These are phyloP conservation scores for Lunularia cruciata DNA, from an alignment of 225 moss, liverwort and hornwort genomes.

Conservation along the genomic window DNA sequence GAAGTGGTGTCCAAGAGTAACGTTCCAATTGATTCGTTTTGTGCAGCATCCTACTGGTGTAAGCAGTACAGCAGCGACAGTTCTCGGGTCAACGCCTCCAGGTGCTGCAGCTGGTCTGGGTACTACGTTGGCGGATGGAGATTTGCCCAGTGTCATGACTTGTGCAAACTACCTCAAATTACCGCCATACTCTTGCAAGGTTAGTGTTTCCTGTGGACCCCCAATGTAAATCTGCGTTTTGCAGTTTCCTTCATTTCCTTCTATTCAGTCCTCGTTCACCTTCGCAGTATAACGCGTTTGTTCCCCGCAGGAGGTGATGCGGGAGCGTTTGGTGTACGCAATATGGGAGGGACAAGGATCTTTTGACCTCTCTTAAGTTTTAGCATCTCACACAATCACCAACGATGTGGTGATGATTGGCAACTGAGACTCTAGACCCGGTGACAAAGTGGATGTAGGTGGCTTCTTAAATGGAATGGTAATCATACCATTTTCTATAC, in stretches of 20 bases:
- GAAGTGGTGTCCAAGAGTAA: no score
- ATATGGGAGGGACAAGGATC: conserved; percentile 99
- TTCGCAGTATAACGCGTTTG: neutral
- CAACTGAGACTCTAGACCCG: conserved; percentile 28
- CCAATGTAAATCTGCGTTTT: neutral
- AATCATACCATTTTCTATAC: conserved; percentile 23
- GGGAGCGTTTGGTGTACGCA: conserved; percentile 90
- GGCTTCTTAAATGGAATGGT: conserved; percentile 36
- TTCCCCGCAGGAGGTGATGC: conserved; percentile 82
- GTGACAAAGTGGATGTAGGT: conserved; percentile 26
- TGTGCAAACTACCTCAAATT: conserved; percentile 97
- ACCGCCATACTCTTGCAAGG: conserved; percentile 99
- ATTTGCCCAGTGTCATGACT: conserved; percentile 98
- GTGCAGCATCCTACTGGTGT: conserved; percentile 89
- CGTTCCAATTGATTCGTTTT: no score
- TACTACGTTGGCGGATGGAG: conserved; percentile 89
- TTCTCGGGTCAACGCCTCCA: conserved; percentile 84
- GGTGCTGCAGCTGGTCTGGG: conserved; percentile 82
- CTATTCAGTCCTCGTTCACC: neutral
- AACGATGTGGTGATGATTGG: conserved; percentile 21
- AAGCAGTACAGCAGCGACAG: conserved; percentile 41
- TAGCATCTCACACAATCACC: neutral
- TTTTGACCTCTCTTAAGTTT: conserved; percentile 83
- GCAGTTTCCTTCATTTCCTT: neutral
- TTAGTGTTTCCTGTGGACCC: conserved; percentile 17